These are phyloP conservation scores for Yamadazyma triangularis DNA, from an alignment of 1,139 yeast species.

Conservation along the genomic window DNA sequence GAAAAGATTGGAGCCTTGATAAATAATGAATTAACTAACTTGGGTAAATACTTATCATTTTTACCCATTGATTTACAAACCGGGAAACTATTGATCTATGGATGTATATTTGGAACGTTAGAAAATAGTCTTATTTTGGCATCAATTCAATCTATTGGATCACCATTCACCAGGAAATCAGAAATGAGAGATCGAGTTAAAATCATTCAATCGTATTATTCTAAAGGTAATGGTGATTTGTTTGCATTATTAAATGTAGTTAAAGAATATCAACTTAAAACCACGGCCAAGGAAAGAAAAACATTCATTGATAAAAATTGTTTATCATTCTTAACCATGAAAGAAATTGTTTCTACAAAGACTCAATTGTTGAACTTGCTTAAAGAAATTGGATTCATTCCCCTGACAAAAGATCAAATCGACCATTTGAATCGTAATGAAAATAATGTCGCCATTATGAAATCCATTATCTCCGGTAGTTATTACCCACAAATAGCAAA, in stretches of 20 bases:
- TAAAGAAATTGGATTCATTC: conserved; percentile 70
- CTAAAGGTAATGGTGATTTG: conserved; percentile 60
- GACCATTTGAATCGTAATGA: conserved; percentile 30
- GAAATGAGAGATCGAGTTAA: conserved; percentile 67
- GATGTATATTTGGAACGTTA: conserved; percentile 81
- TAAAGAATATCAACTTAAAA: conserved; percentile 42
- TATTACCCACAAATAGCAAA: conserved; percentile 79
- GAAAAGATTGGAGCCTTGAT: conserved; percentile 69
- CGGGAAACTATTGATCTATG: conserved; percentile 75
- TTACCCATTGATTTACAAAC: conserved; percentile 84
- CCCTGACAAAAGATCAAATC: conserved; percentile 23
- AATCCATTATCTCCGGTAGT: conserved; percentile 73
- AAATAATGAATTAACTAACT: conserved; percentile 56
- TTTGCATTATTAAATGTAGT: conserved; percentile 59
- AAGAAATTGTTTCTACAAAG: conserved; percentile 68
- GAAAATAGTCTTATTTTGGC: conserved; percentile 73
- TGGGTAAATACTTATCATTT: conserved; percentile 78
- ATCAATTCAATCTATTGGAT: conserved; percentile 66
- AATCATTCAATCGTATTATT: conserved; percentile 36
- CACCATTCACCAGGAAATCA: conserved; percentile 61
- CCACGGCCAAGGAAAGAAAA: conserved; percentile 17
- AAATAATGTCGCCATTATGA: conserved; percentile 46
- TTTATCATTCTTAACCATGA: conserved; percentile 60
- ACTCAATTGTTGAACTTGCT: conserved; percentile 64
- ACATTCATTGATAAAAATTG: conserved; percentile 58